Evolutionary conservation across 1,139 yeast species (phyloP), one percentile per base, ranked within the genome.

Genomic region (Nakaseomyces uthaithaninus): DNA sequence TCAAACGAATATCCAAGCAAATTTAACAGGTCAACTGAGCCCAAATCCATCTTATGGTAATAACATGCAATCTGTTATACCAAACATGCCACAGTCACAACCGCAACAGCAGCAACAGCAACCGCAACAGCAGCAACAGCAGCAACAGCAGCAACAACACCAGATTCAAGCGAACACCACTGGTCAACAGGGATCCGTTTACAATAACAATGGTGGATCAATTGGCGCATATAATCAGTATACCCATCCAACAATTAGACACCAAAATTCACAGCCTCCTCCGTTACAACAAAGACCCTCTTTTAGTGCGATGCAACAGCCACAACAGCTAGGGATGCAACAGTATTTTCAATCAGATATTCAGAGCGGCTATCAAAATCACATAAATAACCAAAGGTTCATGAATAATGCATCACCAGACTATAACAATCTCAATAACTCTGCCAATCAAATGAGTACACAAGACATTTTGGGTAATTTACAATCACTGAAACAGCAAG

Each of bases 401-500:
- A 12, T 19, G 6, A 20, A 31, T 11, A 19, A 31, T n/a, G 25
- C 24, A 4, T 19, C 25, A 12, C 35, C 35, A n/a, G 25, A 19
- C 3, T n/a, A 20, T 8, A 23, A 22, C 33, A 40, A 30, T 31
- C 35, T 19, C 12, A 20, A 20, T 6, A 19, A n/a, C 3, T 10
- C 16, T 19, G n/a, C 35, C 12, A 43, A 12, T 3, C 35, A 19
- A 14, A 31, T 31, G 25, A 19, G 41, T 40, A 23, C 40, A 42
- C 44, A 39, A 3, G 71, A 75, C 45, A 74, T 77, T 18, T 58
- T 78, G 48, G 78, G 77, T 42, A 80, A 78, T 54, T 64, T 77
- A 45, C 73, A 73, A 53, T 78, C 78, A 15, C 62, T 79, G 39
- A 82, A 78, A 50, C 77, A 70, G 31, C 85, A 79, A 53, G 82